Base-by-base conservation (phyloP, 2,329 filamentous ascomycete species). In the Incumbomyces lentus region DNA sequence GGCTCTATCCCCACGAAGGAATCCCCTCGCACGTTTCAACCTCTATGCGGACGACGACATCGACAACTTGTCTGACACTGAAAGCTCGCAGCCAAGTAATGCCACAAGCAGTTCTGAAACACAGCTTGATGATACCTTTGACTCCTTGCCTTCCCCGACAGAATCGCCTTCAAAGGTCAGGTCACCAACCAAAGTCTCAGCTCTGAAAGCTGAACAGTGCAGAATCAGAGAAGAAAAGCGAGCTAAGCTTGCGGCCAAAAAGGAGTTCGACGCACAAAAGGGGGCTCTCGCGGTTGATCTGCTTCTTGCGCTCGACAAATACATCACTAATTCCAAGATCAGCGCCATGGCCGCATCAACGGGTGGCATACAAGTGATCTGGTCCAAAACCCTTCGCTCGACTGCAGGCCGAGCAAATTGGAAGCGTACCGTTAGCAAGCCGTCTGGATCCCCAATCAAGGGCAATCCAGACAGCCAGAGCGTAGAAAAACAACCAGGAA, bases 381-480 rank as follows among this genome's bases (percentile, higher is more conserved):
- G 79, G 79, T 78, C 69, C 55, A 79, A 77, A 46, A 81, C 73
- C 1, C 68, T 82, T 16, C 75, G 76, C 48, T 75, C 73, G 3
- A 82, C 79, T 0, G 79, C 79, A 31, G 79, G 70, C 0, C 74
- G 83, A 34, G 84, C 84, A 22, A 81, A 78, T 56, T 87, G 83
- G 82, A 79, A 74, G 54, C 73, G 77, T 17, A 80, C 82, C 58
- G 75, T 72, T 11, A 62, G 72, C 12, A 65, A 52, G 61, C 3
- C 49, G 6, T 50, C 54, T 2, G 54, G 58, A 2, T 51, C 50
- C 12, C 54, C 54, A 17, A 48, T 52, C 26, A 51, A 51, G 32
- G 53, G 49, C 35, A 48, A 52, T n/a, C 50, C 40, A 26, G 40
- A 50, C 26, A 49, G 54, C 22, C 52, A 48, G 30, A 48, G 46